These are phyloP conservation scores for Tetrapisispora phaffii DNA, from an alignment of 805 yeast genomes.

Conservation along the genomic window DNA sequence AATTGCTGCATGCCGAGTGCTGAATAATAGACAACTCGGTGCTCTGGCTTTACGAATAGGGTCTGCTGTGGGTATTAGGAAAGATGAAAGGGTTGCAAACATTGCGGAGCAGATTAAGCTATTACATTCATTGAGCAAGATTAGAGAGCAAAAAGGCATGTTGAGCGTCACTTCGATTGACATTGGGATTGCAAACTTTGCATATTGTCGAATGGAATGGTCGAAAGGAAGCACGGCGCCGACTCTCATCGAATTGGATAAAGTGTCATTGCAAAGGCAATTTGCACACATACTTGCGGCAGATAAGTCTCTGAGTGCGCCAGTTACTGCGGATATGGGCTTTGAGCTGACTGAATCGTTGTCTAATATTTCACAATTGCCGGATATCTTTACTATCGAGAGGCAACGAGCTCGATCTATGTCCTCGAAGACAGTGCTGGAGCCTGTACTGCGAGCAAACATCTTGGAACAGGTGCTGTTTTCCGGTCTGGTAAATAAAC, in stretches of 20 bases:
- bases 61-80: slow-evolving; percentile 15
- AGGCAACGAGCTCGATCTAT: slow-evolving; percentile 45
- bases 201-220: slow-evolving; percentile 22
- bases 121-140: slow-evolving; percentile 8
- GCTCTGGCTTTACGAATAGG: slow-evolving; percentile 17
- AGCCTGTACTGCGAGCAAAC: slow-evolving; percentile 43
- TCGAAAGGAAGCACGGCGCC: slow-evolving; percentile 18
- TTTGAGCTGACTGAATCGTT: slow-evolving; percentile 21
- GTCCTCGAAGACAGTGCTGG: slow-evolving; percentile 39
- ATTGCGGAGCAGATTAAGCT: slow-evolving; percentile 10
- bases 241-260: slow-evolving; percentile 28
- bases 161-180: slow-evolving; percentile 29
- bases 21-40: slow-evolving; percentile 6
- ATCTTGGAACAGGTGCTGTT: slow-evolving; percentile 37
- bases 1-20: slow-evolving; percentile 6
- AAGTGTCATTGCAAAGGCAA: slow-evolving; percentile 22
- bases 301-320: slow-evolving; percentile 18
- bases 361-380: slow-evolving; percentile 12
- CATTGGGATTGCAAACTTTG: slow-evolving; percentile 32
- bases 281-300: slow-evolving; percentile 5
- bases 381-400: slow-evolving; percentile 42
- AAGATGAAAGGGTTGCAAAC: slow-evolving; percentile 8
- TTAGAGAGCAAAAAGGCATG: slow-evolving; percentile 6
- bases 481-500: slow-evolving; percentile 9
- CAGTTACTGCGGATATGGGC: slow-evolving; percentile 16